phyloP scores from a whole-genome alignment of 2,329 filamentous ascomycete species.

The Colletotrichum musicola region DNA sequence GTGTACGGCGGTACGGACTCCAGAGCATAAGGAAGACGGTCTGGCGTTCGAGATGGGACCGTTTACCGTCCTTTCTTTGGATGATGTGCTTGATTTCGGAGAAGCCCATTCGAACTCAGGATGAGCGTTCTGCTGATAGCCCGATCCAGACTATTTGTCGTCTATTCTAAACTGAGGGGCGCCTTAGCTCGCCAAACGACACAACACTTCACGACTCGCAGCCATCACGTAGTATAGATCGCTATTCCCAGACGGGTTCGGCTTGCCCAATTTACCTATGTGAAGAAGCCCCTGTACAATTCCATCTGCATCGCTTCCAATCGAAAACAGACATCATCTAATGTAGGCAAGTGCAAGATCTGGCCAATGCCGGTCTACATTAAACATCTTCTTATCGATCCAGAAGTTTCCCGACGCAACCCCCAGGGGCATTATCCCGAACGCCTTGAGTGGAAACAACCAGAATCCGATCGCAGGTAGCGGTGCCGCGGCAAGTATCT shows the following conservation, averaged over 20 bases:
- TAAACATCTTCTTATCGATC: neutral
- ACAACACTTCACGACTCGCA: too few relatives aligned
- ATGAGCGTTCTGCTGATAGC: neutral
- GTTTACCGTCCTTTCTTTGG: constrained; percentile 58
- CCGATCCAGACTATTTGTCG: neutral
- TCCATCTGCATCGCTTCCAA: neutral
- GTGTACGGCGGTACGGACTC: constrained; percentile 63
- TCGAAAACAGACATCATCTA: neutral
- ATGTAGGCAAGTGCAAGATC: constrained; percentile 24
- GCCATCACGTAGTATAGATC: too few relatives aligned
- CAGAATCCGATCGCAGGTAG: constrained; percentile 33
- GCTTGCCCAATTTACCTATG: too few relatives aligned
- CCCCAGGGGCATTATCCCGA: constrained; percentile 3
- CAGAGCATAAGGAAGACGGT: constrained; percentile 51
- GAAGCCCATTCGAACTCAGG: constrained; percentile 46
- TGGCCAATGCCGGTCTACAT: constrained; percentile 16
- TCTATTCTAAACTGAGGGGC: neutral
- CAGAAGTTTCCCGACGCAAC: neutral
- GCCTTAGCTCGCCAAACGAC: neutral
- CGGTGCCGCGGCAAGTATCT: constrained; percentile 23
- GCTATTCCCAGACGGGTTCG: too few relatives aligned
- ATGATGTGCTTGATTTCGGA: constrained; percentile 60
- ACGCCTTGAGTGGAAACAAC: constrained; percentile 21
- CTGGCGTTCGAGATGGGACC: constrained; percentile 55
- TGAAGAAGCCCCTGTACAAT: neutral